phyloP scores from a whole-genome alignment of 1,284 basidiomycete species.

The Puccinia coronata region DNA sequence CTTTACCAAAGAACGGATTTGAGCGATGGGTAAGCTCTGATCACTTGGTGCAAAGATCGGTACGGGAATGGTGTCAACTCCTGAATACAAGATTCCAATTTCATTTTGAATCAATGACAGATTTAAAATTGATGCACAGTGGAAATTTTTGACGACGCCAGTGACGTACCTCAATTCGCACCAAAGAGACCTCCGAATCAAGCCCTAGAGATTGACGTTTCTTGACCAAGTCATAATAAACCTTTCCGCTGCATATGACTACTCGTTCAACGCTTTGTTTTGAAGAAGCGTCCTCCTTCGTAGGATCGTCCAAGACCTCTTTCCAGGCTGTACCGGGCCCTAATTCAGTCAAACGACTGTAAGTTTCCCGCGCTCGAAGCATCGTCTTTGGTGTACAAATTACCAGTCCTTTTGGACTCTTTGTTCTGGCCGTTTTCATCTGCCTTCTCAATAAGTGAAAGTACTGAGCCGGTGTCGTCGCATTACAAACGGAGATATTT shows the following conservation, averaged over 20 bases:
- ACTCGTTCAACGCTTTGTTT: slow-evolving; percentile 58
- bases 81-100: slow-evolving; percentile 25
- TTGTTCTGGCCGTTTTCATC: slow-evolving; percentile 66
- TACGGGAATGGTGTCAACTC: slow-evolving; percentile 85
- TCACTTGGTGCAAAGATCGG: slow-evolving; percentile 62
- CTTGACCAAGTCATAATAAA: slow-evolving; percentile 80
- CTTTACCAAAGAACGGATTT: slow-evolving; percentile 26
- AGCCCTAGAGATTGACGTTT: slow-evolving; percentile 66
- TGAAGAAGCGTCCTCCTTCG: slow-evolving; percentile 59
- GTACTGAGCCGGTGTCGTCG: slow-evolving; percentile 82
- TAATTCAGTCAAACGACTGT: slow-evolving; percentile 65
- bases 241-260: slow-evolving; percentile 69
- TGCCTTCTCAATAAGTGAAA: slow-evolving; percentile 84
- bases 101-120: background rate
- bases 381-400: slow-evolving; percentile 47
- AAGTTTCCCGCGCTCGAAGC: slow-evolving; percentile 66
- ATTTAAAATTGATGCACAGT: background rate
- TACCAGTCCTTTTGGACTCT: slow-evolving; percentile 72
- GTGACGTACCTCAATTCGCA: slow-evolving; percentile 67
- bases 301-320: slow-evolving; percentile 69
- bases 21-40: slow-evolving; percentile 62
- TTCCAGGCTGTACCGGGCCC: slow-evolving; percentile 69
- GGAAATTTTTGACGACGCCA: background rate
- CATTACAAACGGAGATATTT: slow-evolving; percentile 80
- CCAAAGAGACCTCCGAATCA: slow-evolving; percentile 65